Evolutionary conservation across 148 eudicot genomes (phyloP).

Genomic region (Amaranthus palmeri): DNA sequence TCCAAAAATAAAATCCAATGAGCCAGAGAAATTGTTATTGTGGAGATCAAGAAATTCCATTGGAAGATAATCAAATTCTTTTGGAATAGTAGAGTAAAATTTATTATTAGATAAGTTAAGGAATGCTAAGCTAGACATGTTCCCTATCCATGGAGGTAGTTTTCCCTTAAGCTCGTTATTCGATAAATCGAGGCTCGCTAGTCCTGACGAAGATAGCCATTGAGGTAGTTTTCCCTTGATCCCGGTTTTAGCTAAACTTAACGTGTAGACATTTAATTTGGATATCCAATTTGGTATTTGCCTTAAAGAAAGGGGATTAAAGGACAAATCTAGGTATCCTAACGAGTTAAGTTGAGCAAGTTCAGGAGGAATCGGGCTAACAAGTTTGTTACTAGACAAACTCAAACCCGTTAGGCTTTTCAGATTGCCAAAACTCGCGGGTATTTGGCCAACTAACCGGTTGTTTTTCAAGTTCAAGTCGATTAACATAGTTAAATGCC

Average conservation of each 20-base stretch:
- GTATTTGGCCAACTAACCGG: conserved; percentile 47
- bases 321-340: conserved; percentile 47
- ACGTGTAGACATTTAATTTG: conserved; percentile 30
- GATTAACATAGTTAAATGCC: conserved; percentile 35
- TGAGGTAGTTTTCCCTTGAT: conserved; percentile 21
- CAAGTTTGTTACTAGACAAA: conserved; percentile 47
- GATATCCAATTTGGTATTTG: conserved; percentile 41
- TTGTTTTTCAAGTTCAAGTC: conserved; percentile 44
- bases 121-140: too few relatives aligned
- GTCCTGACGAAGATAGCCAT: conserved; percentile 41
- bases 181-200: conserved; percentile 19
- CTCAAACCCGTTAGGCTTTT: conserved; percentile 38
- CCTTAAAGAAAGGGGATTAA: conserved; percentile 46
- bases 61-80: too few relatives aligned
- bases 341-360: conserved; percentile 37
- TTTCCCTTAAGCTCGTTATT: too few relatives aligned
- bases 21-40: conserved; percentile 48
- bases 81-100: too few relatives aligned
- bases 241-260: conserved; percentile 21
- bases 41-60: too few relatives aligned
- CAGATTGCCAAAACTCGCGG: conserved; percentile 51
- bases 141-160: too few relatives aligned
- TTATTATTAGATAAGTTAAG: too few relatives aligned
- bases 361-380: conserved; percentile 41
- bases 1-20: conserved; percentile 30